Conservation (phyloP, 1,139 yeast species). For the Arxiozyma telluris region DNA sequence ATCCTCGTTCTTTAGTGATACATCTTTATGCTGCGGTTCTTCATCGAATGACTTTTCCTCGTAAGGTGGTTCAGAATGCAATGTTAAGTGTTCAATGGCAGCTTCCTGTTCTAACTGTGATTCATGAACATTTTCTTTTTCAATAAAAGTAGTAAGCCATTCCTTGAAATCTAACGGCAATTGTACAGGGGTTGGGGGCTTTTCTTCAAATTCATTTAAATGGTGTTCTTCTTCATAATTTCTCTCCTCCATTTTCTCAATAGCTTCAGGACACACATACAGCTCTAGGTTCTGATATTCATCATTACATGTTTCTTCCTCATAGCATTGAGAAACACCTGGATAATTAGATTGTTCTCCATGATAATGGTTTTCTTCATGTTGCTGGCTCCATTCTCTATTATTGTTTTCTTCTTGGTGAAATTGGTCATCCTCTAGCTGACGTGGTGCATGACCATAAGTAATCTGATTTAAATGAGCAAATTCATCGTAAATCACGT, state of each 20-base stretch:
- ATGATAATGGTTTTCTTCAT: neutral
- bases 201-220: constrained; percentile 9
- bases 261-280: constrained; percentile 4
- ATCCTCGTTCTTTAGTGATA: neutral
- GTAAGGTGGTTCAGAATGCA: neutral
- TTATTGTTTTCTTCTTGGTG: neutral
- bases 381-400: neutral
- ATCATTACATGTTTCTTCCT: neutral
- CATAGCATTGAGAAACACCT: neutral
- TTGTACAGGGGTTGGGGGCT: constrained; percentile 9
- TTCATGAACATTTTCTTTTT: constrained; percentile 6
- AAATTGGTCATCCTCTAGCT: neutral
- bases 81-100: neutral
- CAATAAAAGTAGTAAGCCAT: constrained; percentile 17
- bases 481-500: constrained; percentile 14
- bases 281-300: neutral
- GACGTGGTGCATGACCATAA: neutral
- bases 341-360: neutral
- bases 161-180: constrained; percentile 13
- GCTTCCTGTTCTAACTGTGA: neutral
- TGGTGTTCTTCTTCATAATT: constrained; percentile 16
- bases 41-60: neutral
- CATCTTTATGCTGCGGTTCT: neutral
- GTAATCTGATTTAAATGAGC: neutral
- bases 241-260: constrained; percentile 6